Evolutionary conservation across 371 early-diverging fungal species (phyloP).

Genomic region (Mortierella sp.): DNA sequence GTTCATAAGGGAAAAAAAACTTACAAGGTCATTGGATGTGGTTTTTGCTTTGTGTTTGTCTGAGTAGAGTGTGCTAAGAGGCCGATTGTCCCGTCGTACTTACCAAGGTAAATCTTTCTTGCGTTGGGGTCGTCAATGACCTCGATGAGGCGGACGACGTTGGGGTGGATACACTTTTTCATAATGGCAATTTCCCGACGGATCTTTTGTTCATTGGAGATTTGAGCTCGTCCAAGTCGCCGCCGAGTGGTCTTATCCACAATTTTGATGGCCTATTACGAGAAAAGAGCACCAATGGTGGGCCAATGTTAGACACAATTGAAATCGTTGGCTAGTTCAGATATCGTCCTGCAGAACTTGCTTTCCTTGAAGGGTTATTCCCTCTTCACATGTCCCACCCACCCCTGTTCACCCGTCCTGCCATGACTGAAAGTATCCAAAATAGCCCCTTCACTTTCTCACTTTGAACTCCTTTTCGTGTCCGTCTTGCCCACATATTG

Average conservation of each 20-base stretch:
- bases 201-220: constrained; percentile 88
- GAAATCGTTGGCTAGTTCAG: neutral
- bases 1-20: neutral
- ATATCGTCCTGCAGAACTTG: neutral
- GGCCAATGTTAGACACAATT: neutral
- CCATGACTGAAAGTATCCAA: neutral
- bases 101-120: constrained; percentile 92
- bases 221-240: constrained; percentile 73
- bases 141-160: constrained; percentile 91
- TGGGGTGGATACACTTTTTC: constrained; percentile 94
- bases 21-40: neutral
- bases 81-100: constrained; percentile 1
- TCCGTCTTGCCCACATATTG: neutral
- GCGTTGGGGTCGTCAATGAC: constrained; percentile 95
- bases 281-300: constrained; percentile 4
- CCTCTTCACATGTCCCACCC: constrained; percentile 1
- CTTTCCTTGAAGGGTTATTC: neutral
- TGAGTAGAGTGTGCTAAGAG: neutral
- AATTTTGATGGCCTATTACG: constrained; percentile 84
- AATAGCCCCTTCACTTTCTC: neutral
- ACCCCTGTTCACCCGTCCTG: constrained; percentile 1
- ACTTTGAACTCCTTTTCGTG: neutral
- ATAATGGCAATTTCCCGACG: constrained; percentile 95
- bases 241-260: constrained; percentile 83
- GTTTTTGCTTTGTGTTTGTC: neutral